Base-by-base conservation (phyloP, 192 early-diverging fungal species). In the Haplosporangium gracile region DNA sequence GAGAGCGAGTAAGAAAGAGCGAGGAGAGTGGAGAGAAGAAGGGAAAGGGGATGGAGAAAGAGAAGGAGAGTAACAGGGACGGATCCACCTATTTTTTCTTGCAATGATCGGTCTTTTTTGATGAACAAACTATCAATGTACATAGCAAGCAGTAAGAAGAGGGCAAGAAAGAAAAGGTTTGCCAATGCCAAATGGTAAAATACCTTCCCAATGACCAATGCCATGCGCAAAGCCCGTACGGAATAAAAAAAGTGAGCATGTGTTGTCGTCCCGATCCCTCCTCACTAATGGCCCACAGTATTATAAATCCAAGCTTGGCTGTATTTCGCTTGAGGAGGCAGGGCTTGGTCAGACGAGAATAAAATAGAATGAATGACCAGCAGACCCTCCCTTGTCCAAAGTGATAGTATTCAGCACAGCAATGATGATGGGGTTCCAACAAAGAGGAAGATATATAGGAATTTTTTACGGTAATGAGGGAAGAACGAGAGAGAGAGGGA, bases 331-430 rank as follows among this genome's bases (percentile, higher is more conserved):
- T n/a, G n/a, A 24, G 24, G 10, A 72, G 42, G 26, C 71, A 72
- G 42, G 71, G 71, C n/a, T 45, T 29, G 10, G 26, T 72, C 71
- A 29, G 71, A 72, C 42, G 38, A 47, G 38, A 72, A 72, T 72
- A 45, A 45, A 72, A 51, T 51, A 22, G 42, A 51, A 51, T 51
- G 16, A 51, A 72, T 72, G 6, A 49, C 26, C 43, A 65, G 11
- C 60, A 65, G 60, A 65, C 43, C 42, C 42, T 39, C 13, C 10
- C 2, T 43, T 72, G 42, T 42, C 22, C 18, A 55, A 13, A 15
- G 15, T 5, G 45, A 53, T 53, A 22, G 49, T 18, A 15, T 20
- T 32, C 10, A 32, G 3, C 8, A 32, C 11, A 9, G 16, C 26
- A 29, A 65, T 65, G 60, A 65, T 60, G 57, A 26, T 60, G 55